Evolutionary conservation across 1,284 basidiomycete species (phyloP).

Genomic region (Agaricales sp.): DNA sequence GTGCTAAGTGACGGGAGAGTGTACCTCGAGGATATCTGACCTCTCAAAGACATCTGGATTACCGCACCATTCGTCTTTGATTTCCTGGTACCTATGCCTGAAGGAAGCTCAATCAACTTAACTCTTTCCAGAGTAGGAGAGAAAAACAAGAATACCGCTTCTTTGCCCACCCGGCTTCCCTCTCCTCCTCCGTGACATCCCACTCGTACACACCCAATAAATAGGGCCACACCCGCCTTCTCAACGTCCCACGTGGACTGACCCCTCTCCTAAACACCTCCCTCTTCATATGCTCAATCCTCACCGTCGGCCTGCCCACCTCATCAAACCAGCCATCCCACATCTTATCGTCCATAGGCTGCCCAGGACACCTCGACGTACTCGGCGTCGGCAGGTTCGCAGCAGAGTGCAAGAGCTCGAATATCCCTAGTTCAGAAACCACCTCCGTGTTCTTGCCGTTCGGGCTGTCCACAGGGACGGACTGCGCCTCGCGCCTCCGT

Average conservation of each 20-base stretch:
- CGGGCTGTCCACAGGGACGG: conserved; percentile 44
- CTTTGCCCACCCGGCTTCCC: conserved; percentile 45
- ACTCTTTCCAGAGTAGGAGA: no score
- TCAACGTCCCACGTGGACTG: conserved; percentile 31
- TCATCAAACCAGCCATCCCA: conserved; percentile 67
- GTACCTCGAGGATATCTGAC: conserved; percentile 64
- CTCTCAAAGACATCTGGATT: conserved; percentile 69
- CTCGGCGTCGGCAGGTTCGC: conserved; percentile 71
- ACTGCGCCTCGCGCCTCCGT: conserved; percentile 65
- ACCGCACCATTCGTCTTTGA: conserved; percentile 75
- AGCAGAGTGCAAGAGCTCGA: conserved; percentile 76
- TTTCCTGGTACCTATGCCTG: conserved; percentile 57
- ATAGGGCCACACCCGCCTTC: conserved; percentile 83
- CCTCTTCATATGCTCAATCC: conserved; percentile 56
- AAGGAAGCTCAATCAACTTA: conserved; percentile 5
- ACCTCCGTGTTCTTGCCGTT: conserved; percentile 47
- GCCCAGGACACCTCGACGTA: conserved; percentile 56
- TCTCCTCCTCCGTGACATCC: conserved; percentile 48
- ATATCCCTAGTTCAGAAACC: conserved; percentile 73
- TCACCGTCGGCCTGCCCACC: conserved; percentile 59
- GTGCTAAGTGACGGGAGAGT: conserved; percentile 1
- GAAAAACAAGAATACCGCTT: conserved; percentile 42
- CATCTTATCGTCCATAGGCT: conserved; percentile 60
- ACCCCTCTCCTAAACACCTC: conserved; percentile 75
- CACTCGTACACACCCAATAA: conserved; percentile 80